Base-by-base conservation (phyloP, 768 basidiomycete genomes). In the Termitomyces sp. region DNA sequence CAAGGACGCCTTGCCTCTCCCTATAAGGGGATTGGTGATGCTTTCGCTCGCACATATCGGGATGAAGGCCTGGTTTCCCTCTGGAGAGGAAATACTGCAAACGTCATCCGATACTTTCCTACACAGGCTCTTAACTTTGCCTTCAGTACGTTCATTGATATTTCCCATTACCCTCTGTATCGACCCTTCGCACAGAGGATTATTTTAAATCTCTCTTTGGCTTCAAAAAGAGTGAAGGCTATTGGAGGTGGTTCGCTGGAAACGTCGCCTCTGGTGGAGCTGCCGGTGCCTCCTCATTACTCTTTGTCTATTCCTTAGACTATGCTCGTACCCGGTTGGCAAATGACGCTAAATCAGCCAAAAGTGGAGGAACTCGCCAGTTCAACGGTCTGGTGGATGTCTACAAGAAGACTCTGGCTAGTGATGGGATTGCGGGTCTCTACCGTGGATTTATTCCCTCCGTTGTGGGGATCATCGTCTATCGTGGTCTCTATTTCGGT, bases 71-170 rank as follows among this genome's bases (percentile, higher is more conserved):
- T 96, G 53, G 81, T 94, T 62, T 90, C 97, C 24, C 82, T 99
- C 70, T 98, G 97, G 97, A 82, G 97, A 80, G 97, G 97, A 76
- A 99, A 98, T 87, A 98, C 95, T 58, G 96, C 97, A 84, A 99
- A 99, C 80, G 97, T 99, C 79, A 97, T 99, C 80, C 94, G 97
- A 73, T 99, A 98, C 90, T 99, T 99, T 93, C 97, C 97, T 54
- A 99, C 97, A 58, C 96, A 98, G 77, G 97, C 97, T 46, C 79
- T 98, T 68, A 99, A 99, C 90, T 98, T 99, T 70, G 96, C 96
- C 73, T 98, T 98, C 90, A 98, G 92, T 96, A 66, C 67, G 94
- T 85, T 47, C 64, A 52, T 59, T 53, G 10, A 20, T 40, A 30
- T 26, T 26, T 53, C 51, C 28, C 58, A 35, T 12, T 22, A 40